These are phyloP conservation scores for Raphidocelis subcapitata DNA, from an alignment of 139 green algal species.

Conservation along the genomic window DNA sequence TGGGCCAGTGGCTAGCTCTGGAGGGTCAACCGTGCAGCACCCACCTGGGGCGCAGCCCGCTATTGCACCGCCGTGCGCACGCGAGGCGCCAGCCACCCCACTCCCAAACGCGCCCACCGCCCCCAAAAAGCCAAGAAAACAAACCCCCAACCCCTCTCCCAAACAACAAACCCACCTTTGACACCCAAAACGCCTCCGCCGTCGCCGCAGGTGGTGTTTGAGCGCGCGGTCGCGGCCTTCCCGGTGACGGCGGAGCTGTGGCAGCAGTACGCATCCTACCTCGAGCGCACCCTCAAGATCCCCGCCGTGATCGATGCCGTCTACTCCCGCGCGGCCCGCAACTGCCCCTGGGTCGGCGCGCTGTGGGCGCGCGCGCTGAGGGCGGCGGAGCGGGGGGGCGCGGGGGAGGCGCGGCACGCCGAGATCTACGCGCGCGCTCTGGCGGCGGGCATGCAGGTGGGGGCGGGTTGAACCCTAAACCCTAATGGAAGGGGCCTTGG, in stretches of 20 bases:
- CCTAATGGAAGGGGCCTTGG: too few relatives aligned
- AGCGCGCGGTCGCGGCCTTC: slow-evolving; percentile 80
- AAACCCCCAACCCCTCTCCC: too few relatives aligned
- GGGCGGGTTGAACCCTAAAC: too few relatives aligned
- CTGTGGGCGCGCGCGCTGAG: slow-evolving; percentile 67
- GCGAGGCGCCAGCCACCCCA: too few relatives aligned
- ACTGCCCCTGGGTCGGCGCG: slow-evolving; percentile 82
- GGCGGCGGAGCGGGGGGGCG: slow-evolving; percentile 37
- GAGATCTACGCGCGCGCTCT: slow-evolving; percentile 41
- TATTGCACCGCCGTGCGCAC: too few relatives aligned
- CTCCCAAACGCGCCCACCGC: too few relatives aligned
- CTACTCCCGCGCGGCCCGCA: slow-evolving; percentile 70
- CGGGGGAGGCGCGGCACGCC: slow-evolving; percentile 25
- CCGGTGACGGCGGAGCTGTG: slow-evolving; percentile 79
- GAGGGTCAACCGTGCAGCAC: too few relatives aligned
- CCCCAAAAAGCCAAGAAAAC: too few relatives aligned
- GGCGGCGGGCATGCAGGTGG: slow-evolving; percentile 46
- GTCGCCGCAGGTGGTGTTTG: slow-evolving; percentile 58
- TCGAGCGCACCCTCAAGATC: slow-evolving; percentile 52
- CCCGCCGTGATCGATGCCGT: slow-evolving; percentile 32
- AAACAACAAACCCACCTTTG: too few relatives aligned
- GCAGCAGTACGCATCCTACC: slow-evolving; percentile 72
- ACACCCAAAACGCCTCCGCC: too few relatives aligned
- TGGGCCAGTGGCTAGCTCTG: too few relatives aligned
- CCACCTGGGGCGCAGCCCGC: too few relatives aligned